These are phyloP conservation scores for Dactylellina parvicollis DNA, from an alignment of 2,329 filamentous ascomycete genomes.

Conservation along the genomic window DNA sequence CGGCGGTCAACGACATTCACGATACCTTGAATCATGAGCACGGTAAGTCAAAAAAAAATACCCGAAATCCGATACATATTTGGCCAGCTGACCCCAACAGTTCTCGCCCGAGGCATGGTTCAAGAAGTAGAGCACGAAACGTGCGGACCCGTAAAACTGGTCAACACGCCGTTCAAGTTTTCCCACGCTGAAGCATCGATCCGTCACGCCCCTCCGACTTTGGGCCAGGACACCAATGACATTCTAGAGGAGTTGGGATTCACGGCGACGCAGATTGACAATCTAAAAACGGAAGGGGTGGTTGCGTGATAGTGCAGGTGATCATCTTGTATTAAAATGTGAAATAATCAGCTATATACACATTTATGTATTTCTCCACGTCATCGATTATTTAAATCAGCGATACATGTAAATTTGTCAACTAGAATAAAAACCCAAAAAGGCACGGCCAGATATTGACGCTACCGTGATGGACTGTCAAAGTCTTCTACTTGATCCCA, in stretches of 20 bases:
- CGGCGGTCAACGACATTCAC: slow-evolving; percentile 92
- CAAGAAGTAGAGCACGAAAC: slow-evolving; percentile 82
- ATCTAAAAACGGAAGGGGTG: slow-evolving; percentile 73
- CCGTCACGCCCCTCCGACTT: slow-evolving; percentile 79
- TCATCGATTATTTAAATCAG: too few relatives aligned
- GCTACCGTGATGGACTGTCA: background rate
- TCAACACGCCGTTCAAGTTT: slow-evolving; percentile 95
- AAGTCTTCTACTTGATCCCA: background rate
- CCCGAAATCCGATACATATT: slow-evolving; percentile 1
- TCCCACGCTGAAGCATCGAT: slow-evolving; percentile 82
- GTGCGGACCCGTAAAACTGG: slow-evolving; percentile 86
- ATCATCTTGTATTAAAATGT: too few relatives aligned
- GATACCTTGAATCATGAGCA: slow-evolving; percentile 84
- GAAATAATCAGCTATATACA: too few relatives aligned
- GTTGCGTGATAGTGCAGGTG: slow-evolving; percentile 65
- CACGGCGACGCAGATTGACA: slow-evolving; percentile 66
- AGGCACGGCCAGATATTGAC: background rate
- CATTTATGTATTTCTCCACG: too few relatives aligned
- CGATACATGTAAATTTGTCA: too few relatives aligned
- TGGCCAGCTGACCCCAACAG: slow-evolving; percentile 59
- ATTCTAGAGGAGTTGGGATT: slow-evolving; percentile 69
- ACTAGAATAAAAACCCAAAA: too few relatives aligned
- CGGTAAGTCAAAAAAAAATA: slow-evolving; percentile 65
- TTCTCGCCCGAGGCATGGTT: slow-evolving; percentile 84
- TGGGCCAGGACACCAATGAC: slow-evolving; percentile 88